phyloP scores from a whole-genome alignment of 257 asterid species.

The Rauvolfia tetraphylla region DNA sequence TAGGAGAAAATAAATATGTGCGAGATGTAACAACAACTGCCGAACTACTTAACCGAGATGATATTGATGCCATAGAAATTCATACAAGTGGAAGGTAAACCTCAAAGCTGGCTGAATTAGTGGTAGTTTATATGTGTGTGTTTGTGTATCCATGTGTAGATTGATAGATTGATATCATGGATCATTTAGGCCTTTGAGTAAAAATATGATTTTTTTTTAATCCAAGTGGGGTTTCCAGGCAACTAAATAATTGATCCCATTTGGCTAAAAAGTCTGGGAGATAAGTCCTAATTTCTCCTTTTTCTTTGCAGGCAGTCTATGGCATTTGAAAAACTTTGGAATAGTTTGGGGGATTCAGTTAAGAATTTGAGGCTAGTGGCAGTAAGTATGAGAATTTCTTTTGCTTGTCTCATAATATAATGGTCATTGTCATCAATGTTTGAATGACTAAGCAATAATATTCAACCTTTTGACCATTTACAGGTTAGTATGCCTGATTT shows the following conservation, averaged over 20 bases:
- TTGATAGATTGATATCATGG: neutral
- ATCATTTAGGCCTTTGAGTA: neutral
- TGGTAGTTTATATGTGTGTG: neutral
- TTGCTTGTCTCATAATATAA: neutral
- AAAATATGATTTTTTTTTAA: neutral
- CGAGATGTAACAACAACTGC: constrained; percentile 71
- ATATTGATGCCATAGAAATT: constrained; percentile 80
- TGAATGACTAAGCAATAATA: neutral
- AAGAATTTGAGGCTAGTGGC: constrained; percentile 73
- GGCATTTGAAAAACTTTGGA: constrained; percentile 65
- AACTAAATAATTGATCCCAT: neutral
- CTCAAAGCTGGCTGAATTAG: neutral
- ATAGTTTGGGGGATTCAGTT: constrained; percentile 62
- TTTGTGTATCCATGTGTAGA: neutral
- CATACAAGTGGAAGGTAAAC: constrained; percentile 89
- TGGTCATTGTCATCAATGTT: neutral
- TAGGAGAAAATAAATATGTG: constrained; percentile 64
- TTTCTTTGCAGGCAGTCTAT: constrained; percentile 42
- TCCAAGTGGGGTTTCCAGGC: neutral
- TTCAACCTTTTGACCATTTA: constrained; percentile 10
- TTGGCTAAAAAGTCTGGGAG: constrained; percentile 15
- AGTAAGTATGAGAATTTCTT: constrained; percentile 36
- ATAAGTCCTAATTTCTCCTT: constrained; percentile 15
- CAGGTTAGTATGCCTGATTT: constrained; percentile 84
- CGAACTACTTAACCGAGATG: constrained; percentile 58